Evolutionary conservation across 179 eudicot genomes (phyloP).

Genomic region (Pouteria campechiana): DNA sequence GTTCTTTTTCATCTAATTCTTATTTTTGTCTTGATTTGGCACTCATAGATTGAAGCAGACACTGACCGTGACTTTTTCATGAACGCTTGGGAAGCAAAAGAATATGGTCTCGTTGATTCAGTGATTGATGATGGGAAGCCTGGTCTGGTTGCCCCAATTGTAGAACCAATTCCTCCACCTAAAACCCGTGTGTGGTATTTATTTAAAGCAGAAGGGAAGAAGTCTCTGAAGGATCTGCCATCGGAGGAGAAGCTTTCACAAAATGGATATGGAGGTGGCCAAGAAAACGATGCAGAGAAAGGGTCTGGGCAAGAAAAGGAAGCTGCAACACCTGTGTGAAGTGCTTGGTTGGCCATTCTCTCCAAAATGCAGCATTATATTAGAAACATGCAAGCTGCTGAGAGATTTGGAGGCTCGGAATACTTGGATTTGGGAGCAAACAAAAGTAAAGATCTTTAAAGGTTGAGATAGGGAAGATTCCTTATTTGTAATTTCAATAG

Average conservation of each 20-base stretch:
- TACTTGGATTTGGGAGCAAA: too few relatives aligned
- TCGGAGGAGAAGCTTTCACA: conserved; percentile 51
- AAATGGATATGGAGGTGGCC: conserved; percentile 17
- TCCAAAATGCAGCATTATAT: too few relatives aligned
- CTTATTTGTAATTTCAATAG: too few relatives aligned
- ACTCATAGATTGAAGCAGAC: conserved; percentile 57
- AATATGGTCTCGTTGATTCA: conserved; percentile 72
- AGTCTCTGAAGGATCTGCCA: conserved; percentile 53
- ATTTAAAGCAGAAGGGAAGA: conserved; percentile 56
- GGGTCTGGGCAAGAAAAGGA: conserved; percentile 27
- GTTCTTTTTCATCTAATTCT: too few relatives aligned
- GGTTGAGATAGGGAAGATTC: too few relatives aligned
- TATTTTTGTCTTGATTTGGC: neutral
- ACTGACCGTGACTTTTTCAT: conserved; percentile 68
- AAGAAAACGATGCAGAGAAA: conserved; percentile 15
- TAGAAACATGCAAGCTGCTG: conserved; percentile 8
- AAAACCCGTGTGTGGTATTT: conserved; percentile 58
- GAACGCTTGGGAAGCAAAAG: conserved; percentile 93
- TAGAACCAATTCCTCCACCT: conserved; percentile 61
- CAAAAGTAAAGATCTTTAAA: too few relatives aligned
- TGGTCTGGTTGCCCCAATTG: conserved; percentile 77
- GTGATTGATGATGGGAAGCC: conserved; percentile 96
- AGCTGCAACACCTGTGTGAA: conserved; percentile 26
- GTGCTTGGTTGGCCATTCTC: neutral
- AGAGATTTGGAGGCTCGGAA: too few relatives aligned